Evolutionary conservation across 305 asterid species (phyloP), one percentile per base, ranked within the genome.

Genomic region (Euphrasia arctica): DNA sequence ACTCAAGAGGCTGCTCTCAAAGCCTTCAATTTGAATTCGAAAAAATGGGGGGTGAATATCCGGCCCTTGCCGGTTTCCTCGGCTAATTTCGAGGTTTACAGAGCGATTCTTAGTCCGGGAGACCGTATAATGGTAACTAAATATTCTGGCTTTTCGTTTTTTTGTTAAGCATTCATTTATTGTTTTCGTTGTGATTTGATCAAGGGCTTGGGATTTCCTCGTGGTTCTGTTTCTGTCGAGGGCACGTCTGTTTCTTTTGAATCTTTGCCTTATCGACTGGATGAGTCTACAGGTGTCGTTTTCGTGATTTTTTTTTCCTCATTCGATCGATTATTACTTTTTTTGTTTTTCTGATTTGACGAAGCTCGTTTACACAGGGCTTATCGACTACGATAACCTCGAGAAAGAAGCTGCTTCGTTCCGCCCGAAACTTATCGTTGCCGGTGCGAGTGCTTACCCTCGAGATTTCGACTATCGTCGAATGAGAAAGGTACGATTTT

Each of bases 391-490:
- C 62, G 96, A 87, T 59, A 87, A 84, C 96, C 94, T 87, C 25
- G 95, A 88, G 81, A 90, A 93, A 78, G 90, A 90, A 0, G 95
- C 96, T 31, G 71, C 60, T 52, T 88, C 86, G 31, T 93, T 93
- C 78, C 88, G 97, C 50, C 99, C 99, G 29, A 93, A 93, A 68
- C 97, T 93, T 61, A 86, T 90, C n/a, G 90, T 93, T 72, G 96
- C 90, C 47, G 97, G 99, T 75, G 99, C 96, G 60, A 90, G 99
- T 75, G 95, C 96, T 55, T 88, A 90, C 77, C 88, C 96, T 54
- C 82, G 99, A 64, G 97, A 93, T 77, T 88, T 93, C 81, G 91
- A 88, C 75, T 86, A 90, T 77, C 88, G 89, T 73, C 83, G 88
- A 56, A 85, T 93, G 95, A 81, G 96, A 76, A 82, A 88, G 95